phyloP scores from a whole-genome alignment of 768 basidiomycete species.

The Lactarius trivialis region DNA sequence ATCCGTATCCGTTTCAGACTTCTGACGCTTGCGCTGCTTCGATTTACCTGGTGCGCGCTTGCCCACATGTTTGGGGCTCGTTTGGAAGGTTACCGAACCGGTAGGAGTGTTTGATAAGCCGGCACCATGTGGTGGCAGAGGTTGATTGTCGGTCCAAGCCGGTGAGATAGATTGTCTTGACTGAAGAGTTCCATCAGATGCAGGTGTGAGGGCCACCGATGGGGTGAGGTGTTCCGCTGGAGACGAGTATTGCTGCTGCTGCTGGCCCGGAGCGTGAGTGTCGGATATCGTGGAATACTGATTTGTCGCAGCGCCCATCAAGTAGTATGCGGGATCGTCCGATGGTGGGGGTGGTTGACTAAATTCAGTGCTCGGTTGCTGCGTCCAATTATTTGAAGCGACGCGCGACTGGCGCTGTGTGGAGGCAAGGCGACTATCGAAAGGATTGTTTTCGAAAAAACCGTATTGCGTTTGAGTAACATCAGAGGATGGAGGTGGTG shows the following conservation, averaged over 20 bases:
- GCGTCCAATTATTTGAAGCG: background rate
- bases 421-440: background rate
- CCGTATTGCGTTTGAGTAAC: background rate
- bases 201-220: background rate
- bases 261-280: background rate
- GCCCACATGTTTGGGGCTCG: background rate
- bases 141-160: conserved; percentile 1
- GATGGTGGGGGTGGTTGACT: background rate
- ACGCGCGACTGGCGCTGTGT: background rate
- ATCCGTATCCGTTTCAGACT: conserved; percentile 10
- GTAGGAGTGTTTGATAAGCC: background rate
- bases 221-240: conserved; percentile 5
- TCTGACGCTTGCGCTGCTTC: conserved; percentile 8
- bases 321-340: background rate
- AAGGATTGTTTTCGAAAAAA: background rate
- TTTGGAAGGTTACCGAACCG: background rate
- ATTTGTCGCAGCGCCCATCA: background rate
- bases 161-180: conserved; percentile 7
- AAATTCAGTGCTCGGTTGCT: background rate
- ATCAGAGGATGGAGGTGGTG: background rate
- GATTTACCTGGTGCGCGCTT: background rate
- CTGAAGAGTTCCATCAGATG: conserved; percentile 2
- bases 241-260: background rate
- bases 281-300: background rate
- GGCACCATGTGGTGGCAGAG: background rate